phyloP scores from a whole-genome alignment of 2,329 filamentous ascomycete genomes.

The Pseudomassariella vexata region DNA sequence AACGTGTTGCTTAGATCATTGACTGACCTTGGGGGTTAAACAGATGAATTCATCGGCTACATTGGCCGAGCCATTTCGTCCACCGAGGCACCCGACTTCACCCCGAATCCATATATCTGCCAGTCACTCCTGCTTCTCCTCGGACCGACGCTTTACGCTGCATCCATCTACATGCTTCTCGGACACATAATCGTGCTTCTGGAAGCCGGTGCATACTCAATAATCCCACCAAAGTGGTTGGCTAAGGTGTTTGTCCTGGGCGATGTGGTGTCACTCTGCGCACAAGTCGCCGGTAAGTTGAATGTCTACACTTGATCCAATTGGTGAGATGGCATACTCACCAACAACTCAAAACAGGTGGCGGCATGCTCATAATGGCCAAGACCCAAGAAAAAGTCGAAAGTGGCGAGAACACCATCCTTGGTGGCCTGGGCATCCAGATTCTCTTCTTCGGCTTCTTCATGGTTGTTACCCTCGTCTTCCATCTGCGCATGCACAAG shows the following conservation, averaged over 20 bases:
- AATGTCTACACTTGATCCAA: background rate
- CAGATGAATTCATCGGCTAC: conserved; percentile 36
- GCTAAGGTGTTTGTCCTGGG: conserved; percentile 46
- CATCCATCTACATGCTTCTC: conserved; percentile 40
- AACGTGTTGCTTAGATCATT: background rate
- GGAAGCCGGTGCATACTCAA: conserved; percentile 32
- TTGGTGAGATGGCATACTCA: background rate
- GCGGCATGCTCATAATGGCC: conserved; percentile 30
- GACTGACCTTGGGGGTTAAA: background rate
- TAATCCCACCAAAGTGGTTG: conserved; percentile 36
- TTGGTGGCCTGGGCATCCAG: conserved; percentile 43
- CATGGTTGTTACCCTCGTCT: conserved; percentile 35
- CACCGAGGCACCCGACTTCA: conserved; percentile 32
- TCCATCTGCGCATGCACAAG: conserved; percentile 36
- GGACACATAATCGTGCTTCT: conserved; percentile 30
- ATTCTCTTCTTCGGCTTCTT: conserved; percentile 45
- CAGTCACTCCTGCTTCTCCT: conserved; percentile 35
- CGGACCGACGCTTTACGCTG: conserved; percentile 35
- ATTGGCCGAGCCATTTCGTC: conserved; percentile 39
- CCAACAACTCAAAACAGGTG: conserved; percentile 21
- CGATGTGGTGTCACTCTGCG: conserved; percentile 39
- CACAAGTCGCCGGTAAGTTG: conserved; percentile 34
- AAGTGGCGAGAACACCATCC: conserved; percentile 35
- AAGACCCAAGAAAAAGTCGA: conserved; percentile 18
- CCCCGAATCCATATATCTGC: conserved; percentile 28